A percentile compares a stretch with the other conserved stretches of the same genome.
Evolutionary conservation across 768 basidiomycete genomes (phyloP).

Genomic region (Trametes elegans): DNA sequence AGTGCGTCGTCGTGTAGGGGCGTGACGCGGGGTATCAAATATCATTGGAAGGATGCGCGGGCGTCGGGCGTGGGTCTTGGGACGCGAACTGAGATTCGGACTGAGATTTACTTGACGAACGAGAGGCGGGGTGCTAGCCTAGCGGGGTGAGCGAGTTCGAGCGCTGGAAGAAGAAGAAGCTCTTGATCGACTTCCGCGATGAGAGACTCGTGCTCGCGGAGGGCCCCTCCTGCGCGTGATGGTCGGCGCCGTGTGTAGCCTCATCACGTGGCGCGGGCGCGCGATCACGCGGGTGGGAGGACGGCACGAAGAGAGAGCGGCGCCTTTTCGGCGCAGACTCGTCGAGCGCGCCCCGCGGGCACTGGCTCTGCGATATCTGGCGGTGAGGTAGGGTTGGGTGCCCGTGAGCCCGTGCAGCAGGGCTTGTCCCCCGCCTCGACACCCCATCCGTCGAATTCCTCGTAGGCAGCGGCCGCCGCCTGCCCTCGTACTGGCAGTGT

Average conservation of each 20-base stretch:
- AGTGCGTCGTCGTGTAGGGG: background rate
- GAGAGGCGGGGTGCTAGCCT: background rate
- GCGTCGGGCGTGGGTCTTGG: background rate
- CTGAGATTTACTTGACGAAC: background rate
- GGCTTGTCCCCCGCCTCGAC: background rate
- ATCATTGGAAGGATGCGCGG: background rate
- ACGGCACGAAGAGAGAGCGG: conserved; percentile 22
- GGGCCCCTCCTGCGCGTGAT: background rate
- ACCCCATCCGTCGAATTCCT: conserved; percentile 14
- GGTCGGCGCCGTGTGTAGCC: background rate
- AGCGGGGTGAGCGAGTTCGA: conserved; percentile 21
- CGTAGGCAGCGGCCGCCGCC: conserved; percentile 13
- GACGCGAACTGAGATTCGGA: background rate
- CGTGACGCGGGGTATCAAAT: no score
- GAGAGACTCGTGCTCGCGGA: conserved; percentile 1
- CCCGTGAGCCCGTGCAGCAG: no score
- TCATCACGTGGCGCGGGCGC: conserved; percentile 2
- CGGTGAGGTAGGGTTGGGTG: background rate
- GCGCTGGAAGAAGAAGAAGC: conserved; percentile 24
- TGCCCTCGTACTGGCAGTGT: conserved; percentile 23
- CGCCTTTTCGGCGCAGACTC: conserved; percentile 14
- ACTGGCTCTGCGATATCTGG: background rate
- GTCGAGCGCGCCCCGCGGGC: conserved; percentile 1
- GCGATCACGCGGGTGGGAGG: conserved; percentile 17
- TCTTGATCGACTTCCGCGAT: conserved; percentile 18